Conservation (phyloP, 2,329 filamentous ascomycete genomes). For the Ophiostoma pallidulum region DNA sequence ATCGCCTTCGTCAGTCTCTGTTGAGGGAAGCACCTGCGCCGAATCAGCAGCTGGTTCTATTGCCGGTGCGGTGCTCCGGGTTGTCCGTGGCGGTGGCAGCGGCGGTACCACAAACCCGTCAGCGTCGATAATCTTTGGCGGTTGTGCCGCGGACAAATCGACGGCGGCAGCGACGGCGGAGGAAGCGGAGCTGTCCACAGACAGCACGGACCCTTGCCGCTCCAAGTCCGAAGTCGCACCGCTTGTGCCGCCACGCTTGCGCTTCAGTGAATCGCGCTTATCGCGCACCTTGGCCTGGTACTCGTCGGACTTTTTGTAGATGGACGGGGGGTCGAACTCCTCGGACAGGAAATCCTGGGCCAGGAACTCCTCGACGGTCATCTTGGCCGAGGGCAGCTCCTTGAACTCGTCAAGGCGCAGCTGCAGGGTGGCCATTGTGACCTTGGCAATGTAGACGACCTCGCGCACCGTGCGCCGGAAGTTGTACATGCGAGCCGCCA, state of each 20-base stretch:
- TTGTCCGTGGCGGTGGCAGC: constrained; percentile 27
- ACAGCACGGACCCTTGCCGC: constrained; percentile 10
- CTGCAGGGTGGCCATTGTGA: constrained; percentile 86
- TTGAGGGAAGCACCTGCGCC: neutral
- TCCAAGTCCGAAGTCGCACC: neutral
- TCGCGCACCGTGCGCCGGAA: constrained; percentile 87
- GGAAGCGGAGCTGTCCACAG: neutral
- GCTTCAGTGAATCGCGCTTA: constrained; percentile 35
- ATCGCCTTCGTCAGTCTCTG: constrained; percentile 1
- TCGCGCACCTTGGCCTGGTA: constrained; percentile 44
- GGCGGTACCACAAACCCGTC: constrained; percentile 61
- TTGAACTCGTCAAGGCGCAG: constrained; percentile 90
- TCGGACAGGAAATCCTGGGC: constrained; percentile 46
- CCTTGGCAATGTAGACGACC: constrained; percentile 96
- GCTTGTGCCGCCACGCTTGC: constrained; percentile 28
- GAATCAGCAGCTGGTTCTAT: too few species aligned
- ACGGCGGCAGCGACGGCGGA: too few species aligned
- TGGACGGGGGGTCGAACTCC: constrained; percentile 70
- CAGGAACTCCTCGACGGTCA: constrained; percentile 77
- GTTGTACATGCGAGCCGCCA: constrained; percentile 97
- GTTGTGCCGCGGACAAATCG: neutral
- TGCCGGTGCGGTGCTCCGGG: too few species aligned
- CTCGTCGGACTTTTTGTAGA: constrained; percentile 57
- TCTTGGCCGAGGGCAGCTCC: constrained; percentile 68
- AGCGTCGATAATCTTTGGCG: constrained; percentile 34